Evolutionary conservation across 1,284 basidiomycete species (phyloP), one percentile per base, ranked within the genome.

Genomic region (Marasmius oreades): DNA sequence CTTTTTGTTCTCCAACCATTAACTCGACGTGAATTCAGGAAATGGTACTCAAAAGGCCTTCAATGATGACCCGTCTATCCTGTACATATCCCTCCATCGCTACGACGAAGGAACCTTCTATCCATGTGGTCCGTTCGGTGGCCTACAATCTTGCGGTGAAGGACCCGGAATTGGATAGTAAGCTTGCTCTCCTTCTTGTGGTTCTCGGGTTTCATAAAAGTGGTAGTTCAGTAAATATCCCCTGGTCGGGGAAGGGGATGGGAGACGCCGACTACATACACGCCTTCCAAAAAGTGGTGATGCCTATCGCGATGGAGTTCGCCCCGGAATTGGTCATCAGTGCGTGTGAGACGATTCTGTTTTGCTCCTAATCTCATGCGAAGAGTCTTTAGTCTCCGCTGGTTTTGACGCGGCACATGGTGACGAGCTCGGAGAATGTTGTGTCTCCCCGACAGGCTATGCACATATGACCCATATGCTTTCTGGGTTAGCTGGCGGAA

Each of bases 401-500:
- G 97, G 97, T 2, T 99, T 98, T 66, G 97, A 99, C 67, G 96
- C 97, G 5, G 97, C 97, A 0, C 82, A 84, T 28, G 95, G 95
- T 1, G 97, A 99, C 68, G 83, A 87, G 46, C 82, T 99, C 5
- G 97, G 97, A 23, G 87, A 87, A 71, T 98, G 95, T 67, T 77
- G 86, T 61, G 95, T 99, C 56, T 84, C 92, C 1, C 97, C 97
- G 0, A 81, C 86, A n/a, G 96, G 95, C 1, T 99, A 95, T 69
- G 95, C 95, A 0, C 96, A 98, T 66, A 98, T 99, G 95, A 98
- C 97, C 2, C 92, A 98, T 66, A 95, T 97, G 88, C 79, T 99
- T 3, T 83, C 86, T 43, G 85, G 90, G n/a, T 78, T 99, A 8
- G 95, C 96, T 11, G 82, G 86, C 3, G 97, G 97, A 5, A 90